Conservation (phyloP, 2,329 filamentous ascomycete species). For the Trichoderma afroharzianum region DNA sequence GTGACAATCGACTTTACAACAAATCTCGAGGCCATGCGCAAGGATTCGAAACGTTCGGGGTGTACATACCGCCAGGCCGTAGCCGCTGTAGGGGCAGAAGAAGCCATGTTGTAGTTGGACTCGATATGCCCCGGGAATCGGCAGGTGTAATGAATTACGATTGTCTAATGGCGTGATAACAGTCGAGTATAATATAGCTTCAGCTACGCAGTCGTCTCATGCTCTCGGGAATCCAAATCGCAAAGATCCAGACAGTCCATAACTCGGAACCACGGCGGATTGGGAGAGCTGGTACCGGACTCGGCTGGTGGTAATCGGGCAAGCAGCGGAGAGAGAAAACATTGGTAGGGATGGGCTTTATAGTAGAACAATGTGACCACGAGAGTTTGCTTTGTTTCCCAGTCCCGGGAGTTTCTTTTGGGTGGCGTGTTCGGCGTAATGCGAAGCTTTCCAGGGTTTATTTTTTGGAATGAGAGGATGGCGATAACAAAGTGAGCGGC, state of each 20-base stretch:
- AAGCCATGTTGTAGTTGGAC: slow-evolving; percentile 13
- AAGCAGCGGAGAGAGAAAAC: slow-evolving; percentile 35
- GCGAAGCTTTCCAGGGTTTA: background rate
- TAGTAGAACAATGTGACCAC: slow-evolving; percentile 4
- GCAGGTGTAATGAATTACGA: background rate
- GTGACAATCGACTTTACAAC: background rate
- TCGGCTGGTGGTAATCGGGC: slow-evolving; percentile 36
- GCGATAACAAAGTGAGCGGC: slow-evolving; percentile 20
- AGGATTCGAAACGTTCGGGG: background rate
- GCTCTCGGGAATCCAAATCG: slow-evolving; percentile 31
- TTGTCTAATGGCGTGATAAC: background rate
- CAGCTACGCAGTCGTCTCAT: slow-evolving; percentile 33
- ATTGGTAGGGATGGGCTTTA: slow-evolving; percentile 31
- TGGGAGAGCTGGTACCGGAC: slow-evolving; percentile 29
- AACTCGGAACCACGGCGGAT: slow-evolving; percentile 28
- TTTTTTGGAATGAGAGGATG: slow-evolving; percentile 15
- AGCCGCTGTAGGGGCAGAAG: slow-evolving; percentile 30
- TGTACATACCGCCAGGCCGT: slow-evolving; percentile 39
- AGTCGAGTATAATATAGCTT: slow-evolving; percentile 15
- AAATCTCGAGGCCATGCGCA: background rate
- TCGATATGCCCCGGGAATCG: background rate
- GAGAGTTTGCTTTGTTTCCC: background rate
- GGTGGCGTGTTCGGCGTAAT: slow-evolving; percentile 9
- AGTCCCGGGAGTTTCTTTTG: background rate
- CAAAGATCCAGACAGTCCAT: slow-evolving; percentile 33